Base-by-base conservation (phyloP, 1,284 basidiomycete genomes). In the Neotropicomus parvogracilis region DNA sequence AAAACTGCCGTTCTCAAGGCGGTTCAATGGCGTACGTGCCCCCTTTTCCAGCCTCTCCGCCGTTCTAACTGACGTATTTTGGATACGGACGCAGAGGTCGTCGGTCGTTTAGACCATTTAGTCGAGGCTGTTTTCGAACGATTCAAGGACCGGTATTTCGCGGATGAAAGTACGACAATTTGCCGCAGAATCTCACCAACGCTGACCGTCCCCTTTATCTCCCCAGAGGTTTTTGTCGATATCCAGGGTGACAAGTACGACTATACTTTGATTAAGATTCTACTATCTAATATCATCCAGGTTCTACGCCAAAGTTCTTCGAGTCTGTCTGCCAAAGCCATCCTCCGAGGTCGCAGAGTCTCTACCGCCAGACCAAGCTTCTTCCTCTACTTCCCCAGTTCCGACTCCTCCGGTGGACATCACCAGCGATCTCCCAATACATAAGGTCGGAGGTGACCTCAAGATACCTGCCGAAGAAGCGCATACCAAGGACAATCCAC, bases 121-220 rank as follows among this genome's bases (percentile, higher is more conserved):
- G 92, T 95, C 5, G 95, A 99, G 67, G 85, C 85, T 43, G 88
- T 97, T 33, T 97, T 85, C 64, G 95, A 98, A 56, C 85, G 95
- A 36, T 97, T 94, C 77, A 91, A 93, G 60, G 87, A 97, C 71
- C 82, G 95, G 31, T 99, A 94, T 72, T 99, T 93, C 66, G 75
- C 80, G 40, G 85, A 84, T 55, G 95, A 99, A 71, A 85, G 91
- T 93, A 62, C 54, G 89, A 82, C 35, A 41, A 40, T 39, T 31
- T 13, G 17, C 43, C 33, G 47, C 45, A 34, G 24, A 24, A 41
- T 49, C 35, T 41, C 44, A 44, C 44, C 50, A 34, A 7, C 37
- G 28, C 59, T 65, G 42, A 69, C 59, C 57, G 50, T 62, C 34
- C 53, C 24, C 36, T 52, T 59, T 21, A 48, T 40, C 33, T 49